A percentile compares a stretch with the other conserved stretches of the same genome.
Evolutionary conservation across 441 rosid species (phyloP).

Genomic region (Syzygium syzygioides): DNA sequence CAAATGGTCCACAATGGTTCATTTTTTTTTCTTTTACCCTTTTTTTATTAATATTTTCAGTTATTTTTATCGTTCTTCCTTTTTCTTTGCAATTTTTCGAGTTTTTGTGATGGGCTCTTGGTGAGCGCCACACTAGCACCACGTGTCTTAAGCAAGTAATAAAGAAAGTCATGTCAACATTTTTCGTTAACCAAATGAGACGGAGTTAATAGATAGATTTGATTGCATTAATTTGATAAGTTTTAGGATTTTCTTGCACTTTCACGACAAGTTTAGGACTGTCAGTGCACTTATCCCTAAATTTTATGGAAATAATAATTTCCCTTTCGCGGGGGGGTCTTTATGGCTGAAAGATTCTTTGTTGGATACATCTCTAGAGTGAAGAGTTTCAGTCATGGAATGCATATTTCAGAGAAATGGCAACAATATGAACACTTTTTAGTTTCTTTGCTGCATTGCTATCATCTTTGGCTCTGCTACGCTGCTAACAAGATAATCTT

Average conservation of each 20-base stretch:
- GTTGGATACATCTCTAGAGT: neutral
- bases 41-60: neutral
- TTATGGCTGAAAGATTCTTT: neutral
- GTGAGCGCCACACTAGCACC: neutral
- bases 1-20: neutral
- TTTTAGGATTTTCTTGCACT: neutral
- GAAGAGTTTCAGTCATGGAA: neutral
- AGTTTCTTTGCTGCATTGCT: neutral
- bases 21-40: neutral
- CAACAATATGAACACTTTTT: neutral
- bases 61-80: neutral
- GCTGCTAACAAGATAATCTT: neutral
- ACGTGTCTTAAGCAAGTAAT: neutral
- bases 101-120: neutral
- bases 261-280: neutral
- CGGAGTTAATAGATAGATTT: neutral
- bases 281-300: neutral
- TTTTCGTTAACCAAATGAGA: neutral
- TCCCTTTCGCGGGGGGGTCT: neutral
- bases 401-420: neutral
- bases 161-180: neutral
- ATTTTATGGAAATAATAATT: neutral
- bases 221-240: neutral
- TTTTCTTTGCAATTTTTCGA: neutral
- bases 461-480: neutral